phyloP scores from a whole-genome alignment of 2,329 filamentous ascomycete genomes.

The Claviceps lovelessii region DNA sequence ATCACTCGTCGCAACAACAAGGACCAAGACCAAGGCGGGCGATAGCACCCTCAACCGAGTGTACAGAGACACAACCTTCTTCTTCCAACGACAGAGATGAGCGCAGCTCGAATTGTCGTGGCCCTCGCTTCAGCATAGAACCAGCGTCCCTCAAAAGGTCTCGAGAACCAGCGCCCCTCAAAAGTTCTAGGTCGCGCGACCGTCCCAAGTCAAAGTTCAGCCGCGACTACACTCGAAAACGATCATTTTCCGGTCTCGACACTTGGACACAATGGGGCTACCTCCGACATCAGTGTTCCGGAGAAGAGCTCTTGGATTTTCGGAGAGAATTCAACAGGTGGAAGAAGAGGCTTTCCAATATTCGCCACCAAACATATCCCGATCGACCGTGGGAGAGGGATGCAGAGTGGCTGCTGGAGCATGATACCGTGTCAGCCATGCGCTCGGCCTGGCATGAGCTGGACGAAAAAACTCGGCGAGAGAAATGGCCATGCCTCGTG shows the following conservation, averaged over 20 bases:
- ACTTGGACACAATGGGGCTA: conserved; percentile 19
- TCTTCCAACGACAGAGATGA: too few species aligned
- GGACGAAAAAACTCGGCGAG: conserved; percentile 12
- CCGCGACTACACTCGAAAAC: background rate
- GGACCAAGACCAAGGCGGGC: background rate
- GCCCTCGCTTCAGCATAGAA: background rate
- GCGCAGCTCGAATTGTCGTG: background rate
- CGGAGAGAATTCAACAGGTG: conserved; percentile 16
- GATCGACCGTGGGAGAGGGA: conserved; percentile 14
- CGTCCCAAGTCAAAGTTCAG: background rate
- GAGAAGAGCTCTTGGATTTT: conserved; percentile 10
- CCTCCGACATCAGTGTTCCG: conserved; percentile 14
- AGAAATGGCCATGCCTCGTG: conserved; percentile 21
- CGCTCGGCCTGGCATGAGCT: conserved; percentile 19
- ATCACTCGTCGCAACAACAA: background rate
- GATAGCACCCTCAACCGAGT: background rate
- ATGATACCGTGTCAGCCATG: conserved; percentile 18
- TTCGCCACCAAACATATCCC: conserved; percentile 6
- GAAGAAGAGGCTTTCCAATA: conserved; percentile 14
- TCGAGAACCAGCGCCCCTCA: too few species aligned
- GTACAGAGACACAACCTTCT: background rate
- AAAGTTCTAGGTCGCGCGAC: background rate
- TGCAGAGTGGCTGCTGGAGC: conserved; percentile 17
- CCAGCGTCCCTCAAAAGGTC: background rate
- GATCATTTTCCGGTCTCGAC: background rate